Evolutionary conservation across 108 stramenopile species (phyloP), one percentile per base, ranked within the genome.

Genomic region (Chaetoceros tenuissimus): DNA sequence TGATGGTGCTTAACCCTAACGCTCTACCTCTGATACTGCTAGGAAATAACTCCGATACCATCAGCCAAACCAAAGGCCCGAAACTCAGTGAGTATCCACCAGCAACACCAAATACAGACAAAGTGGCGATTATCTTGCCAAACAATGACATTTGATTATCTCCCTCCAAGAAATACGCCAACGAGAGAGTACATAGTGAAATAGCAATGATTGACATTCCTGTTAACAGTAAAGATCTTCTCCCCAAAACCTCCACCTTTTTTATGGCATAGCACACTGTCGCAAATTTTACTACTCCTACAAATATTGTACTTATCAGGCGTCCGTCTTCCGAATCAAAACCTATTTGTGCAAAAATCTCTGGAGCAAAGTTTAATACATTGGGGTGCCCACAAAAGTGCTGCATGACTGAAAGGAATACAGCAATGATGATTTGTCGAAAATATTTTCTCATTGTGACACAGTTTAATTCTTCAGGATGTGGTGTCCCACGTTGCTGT

Each of bases 341-440:
- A 26, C 53, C 54, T 17, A 62, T 40, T 24, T 64, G 45, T 5
- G 70, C 34, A 52, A 87, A 82, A 28, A 87, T 87, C 24, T 67
- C 63, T 7, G 85, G 75, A 25, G 85, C 77, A 56, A 71, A 87
- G 51, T 68, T 87, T 45, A 87, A 60, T 5, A 87, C 70, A 57
- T 51, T 77, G 0, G 82, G 70, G 62, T 87, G 85, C 13, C 85
- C 85, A 66, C 82, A 83, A 53, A 87, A 77, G 68, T 87, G 81
- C 56, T 87, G 85, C 40, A 66, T 65, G 17, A 64, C 52, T 17
- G 85, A 62, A 22, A 87, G 53, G 47, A 83, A 81, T 10, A 79
- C 49, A 23, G 82, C 60, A 63, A 87, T 74, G 3, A 49, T 67
- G 18, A 65, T 62, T 63, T 83, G 85, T 22, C 67, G 62, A 24